These are phyloP conservation scores for Trichaptum fuscoviolaceum DNA, from an alignment of 768 basidiomycete species.

Conservation along the genomic window DNA sequence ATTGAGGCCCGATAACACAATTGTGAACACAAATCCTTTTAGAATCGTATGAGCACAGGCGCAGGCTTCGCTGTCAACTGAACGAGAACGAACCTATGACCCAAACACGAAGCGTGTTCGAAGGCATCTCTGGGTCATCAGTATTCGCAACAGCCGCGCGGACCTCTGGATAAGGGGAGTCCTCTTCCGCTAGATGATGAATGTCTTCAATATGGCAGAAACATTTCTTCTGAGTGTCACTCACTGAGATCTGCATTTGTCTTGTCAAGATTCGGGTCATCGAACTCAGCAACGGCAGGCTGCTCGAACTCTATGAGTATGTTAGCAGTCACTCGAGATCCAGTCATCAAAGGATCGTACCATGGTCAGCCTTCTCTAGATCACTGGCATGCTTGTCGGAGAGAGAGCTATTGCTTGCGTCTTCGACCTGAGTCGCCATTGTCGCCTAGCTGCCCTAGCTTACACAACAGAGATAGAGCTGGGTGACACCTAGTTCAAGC, in stretches of 20 bases:
- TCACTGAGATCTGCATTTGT: conserved; percentile 20
- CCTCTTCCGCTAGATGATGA: conserved; percentile 27
- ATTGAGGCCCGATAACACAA: conserved; percentile 43
- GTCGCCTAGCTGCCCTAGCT: not conserved
- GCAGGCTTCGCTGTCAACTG: not conserved
- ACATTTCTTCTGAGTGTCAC: not conserved
- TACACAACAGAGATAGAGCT: not conserved
- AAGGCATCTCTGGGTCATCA: conserved; percentile 38
- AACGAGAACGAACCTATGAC: conserved; percentile 25
- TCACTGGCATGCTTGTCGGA: not conserved
- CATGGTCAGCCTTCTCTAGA: conserved; percentile 1
- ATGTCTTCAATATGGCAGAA: not conserved
- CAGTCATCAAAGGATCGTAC: not conserved
- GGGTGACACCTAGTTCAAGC: too few relatives aligned
- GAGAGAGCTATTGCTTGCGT: not conserved
- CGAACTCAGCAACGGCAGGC: conserved; percentile 19
- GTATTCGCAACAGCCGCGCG: conserved; percentile 45
- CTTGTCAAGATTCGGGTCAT: conserved; percentile 31
- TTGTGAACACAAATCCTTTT: conserved; percentile 39
- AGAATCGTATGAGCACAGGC: not conserved
- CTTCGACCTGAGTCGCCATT: not conserved
- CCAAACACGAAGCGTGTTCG: conserved; percentile 32
- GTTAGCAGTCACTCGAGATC: not conserved
- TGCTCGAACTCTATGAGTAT: not conserved
- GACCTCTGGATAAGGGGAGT: conserved; percentile 53